Evolutionary conservation across 371 early-diverging fungal species (phyloP), one percentile per base, ranked within the genome.

Genomic region (Zopfochytrium polystomum): DNA sequence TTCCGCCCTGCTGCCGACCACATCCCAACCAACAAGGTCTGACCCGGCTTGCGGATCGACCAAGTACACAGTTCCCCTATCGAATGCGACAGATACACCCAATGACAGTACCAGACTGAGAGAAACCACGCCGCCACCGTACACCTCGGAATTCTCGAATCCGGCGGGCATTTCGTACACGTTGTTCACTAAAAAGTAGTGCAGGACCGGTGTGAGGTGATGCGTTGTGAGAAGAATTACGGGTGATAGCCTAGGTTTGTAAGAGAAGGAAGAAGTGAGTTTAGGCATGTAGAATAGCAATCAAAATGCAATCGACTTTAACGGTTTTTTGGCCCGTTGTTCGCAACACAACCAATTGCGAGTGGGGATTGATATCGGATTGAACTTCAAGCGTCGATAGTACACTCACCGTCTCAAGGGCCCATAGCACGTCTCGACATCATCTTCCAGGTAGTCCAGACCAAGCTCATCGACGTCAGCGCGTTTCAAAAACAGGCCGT

Each of bases 41-140:
- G n/a, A n/a, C n/a, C n/a, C n/a, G 30, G 27, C 27, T 7, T 51
- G 27, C 4, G 52, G 52, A 5, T 29, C 4, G 9, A 62, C 50
- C n/a, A 70, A 60, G 27, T 62, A 65, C 5, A 70, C 56, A 49
- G 59, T 62, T 18, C 70, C 70, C n/a, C 66, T 52, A 46, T 70
- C 70, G 34, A 63, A 55, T 18, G 66, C 65, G 31, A 70, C 70
- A 30, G 32, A 51, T 29, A 70, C 53, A n/a, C 70, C 70, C 6
- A 70, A 52, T 20, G 62, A 25, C 15, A 51, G 38, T n/a, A 70
- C 46, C 18, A 58, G 29, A 25, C 25, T 34, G n/a, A 55, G 49
- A 4, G 63, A 62, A 25, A 70, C 45, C 44, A 70, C 50, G 33
- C 70, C 70, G 23, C 65, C 52, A 6, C 29, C 53, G 38, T 63